Conservation (phyloP, 1,284 basidiomycete species). For the Stygiomarasmius scandens region DNA sequence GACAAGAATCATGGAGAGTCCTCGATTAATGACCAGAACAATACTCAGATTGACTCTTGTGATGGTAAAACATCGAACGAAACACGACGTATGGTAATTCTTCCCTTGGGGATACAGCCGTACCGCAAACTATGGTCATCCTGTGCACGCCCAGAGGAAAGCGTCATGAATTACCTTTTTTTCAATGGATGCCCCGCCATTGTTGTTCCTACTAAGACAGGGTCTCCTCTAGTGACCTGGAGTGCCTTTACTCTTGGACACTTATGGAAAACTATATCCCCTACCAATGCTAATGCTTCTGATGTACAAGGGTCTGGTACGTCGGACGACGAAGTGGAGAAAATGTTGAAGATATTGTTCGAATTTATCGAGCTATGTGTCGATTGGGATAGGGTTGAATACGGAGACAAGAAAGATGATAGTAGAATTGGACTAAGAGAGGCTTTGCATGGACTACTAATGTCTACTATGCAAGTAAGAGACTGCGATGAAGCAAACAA, state of each 20-base stretch:
- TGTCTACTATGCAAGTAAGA: background rate
- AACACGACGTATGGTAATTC: background rate
- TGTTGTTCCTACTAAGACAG: background rate
- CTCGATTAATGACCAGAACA: no score
- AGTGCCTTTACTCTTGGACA: background rate
- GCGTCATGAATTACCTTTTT: background rate
- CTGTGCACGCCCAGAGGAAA: constrained; percentile 1
- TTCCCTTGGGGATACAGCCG: background rate
- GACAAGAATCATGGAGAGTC: no score
- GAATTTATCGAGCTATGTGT: constrained; percentile 1
- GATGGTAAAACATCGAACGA: no score
- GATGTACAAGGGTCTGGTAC: no score
- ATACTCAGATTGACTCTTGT: no score
- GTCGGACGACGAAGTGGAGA: background rate
- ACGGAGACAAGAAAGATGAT: background rate
- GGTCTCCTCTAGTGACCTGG: background rate
- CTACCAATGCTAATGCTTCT: no score
- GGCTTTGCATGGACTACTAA: background rate
- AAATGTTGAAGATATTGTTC: background rate
- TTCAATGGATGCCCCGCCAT: background rate
- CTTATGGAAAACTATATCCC: background rate
- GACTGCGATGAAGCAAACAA: background rate
- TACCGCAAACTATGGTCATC: constrained; percentile 1
- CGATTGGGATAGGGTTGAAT: background rate
- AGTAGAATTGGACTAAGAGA: background rate